Percentiles rank a stretch among this genome's conserved stretches.
These are phyloP conservation scores for Nelumbo lutea DNA, from an alignment of 164 flowering plant species.

Conservation along the genomic window DNA sequence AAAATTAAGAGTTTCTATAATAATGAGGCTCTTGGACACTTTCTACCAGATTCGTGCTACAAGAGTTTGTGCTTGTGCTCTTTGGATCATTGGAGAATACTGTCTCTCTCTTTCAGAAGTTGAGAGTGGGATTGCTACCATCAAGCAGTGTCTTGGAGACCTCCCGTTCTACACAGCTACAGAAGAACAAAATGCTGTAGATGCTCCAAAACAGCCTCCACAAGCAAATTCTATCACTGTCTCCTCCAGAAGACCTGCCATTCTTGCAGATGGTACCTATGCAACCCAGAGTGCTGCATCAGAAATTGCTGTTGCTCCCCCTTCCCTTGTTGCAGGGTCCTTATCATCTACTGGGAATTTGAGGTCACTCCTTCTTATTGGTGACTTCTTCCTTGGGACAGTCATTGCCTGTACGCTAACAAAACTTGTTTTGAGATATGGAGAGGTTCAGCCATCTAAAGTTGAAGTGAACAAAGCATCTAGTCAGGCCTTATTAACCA, in stretches of 20 bases:
- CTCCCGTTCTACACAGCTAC: conserved; percentile 41
- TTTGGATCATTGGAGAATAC: conserved; percentile 92
- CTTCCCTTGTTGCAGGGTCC: conserved; percentile 71
- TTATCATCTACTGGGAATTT: conserved; percentile 70
- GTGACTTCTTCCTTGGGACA: conserved; percentile 93
- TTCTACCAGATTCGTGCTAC: conserved; percentile 91
- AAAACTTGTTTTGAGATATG: conserved; percentile 79
- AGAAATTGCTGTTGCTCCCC: conserved; percentile 75
- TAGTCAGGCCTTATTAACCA: conserved; percentile 53
- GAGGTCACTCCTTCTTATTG: conserved; percentile 77
- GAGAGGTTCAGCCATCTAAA: conserved; percentile 83
- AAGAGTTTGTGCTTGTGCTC: conserved; percentile 88
- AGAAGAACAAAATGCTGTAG: conserved; percentile 63
- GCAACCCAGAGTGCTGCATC: conserved; percentile 97
- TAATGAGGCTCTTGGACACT: conserved; percentile 83
- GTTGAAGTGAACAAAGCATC: conserved; percentile 71
- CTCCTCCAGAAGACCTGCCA: conserved; percentile 82
- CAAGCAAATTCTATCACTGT: conserved; percentile 55
- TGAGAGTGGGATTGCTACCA: conserved; percentile 72
- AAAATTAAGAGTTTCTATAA: conserved; percentile 79
- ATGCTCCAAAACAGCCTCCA: conserved; percentile 55
- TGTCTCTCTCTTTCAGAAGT: conserved; percentile 91
- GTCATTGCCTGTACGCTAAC: conserved; percentile 83
- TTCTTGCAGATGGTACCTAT: conserved; percentile 97
- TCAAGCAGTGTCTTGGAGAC: conserved; percentile 95